Conservation (phyloP, 495 filamentous ascomycete species). For the Penicillium pancosmium region DNA sequence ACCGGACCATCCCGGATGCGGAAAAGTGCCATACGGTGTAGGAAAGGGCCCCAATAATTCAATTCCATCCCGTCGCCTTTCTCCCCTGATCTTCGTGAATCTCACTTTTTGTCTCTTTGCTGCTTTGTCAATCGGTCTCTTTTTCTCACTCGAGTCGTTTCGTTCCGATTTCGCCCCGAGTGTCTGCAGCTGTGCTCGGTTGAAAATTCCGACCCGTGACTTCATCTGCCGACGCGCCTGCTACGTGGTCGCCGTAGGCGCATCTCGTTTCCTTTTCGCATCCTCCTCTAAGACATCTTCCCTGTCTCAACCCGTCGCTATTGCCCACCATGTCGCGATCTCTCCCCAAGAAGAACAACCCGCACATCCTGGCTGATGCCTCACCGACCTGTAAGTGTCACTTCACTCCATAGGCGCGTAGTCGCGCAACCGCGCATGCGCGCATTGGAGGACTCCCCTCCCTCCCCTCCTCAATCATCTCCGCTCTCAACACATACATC, state of each 20-base stretch:
- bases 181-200: constrained; percentile 11
- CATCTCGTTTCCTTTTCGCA: constrained; percentile 31
- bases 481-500: constrained; percentile 12
- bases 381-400: constrained; percentile 62
- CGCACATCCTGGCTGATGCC: constrained; percentile 71
- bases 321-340: constrained; percentile 59
- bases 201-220: constrained; percentile 9
- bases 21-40: constrained; percentile 24
- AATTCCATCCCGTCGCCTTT: constrained; percentile 22
- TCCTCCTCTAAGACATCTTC: constrained; percentile 6
- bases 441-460: not conserved
- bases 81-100: constrained; percentile 30
- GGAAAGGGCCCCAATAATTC: constrained; percentile 4
- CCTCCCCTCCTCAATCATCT: not conserved
- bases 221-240: constrained; percentile 44
- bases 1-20: constrained; percentile 33
- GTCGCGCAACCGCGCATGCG: constrained; percentile 20
- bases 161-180: not conserved
- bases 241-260: constrained; percentile 51
- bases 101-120: constrained; percentile 15
- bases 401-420: constrained; percentile 19
- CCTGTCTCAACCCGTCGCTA: constrained; percentile 10
- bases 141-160: not conserved
- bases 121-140: not conserved
- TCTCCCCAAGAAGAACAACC: constrained; percentile 74